phyloP scores from a whole-genome alignment of 352 stramenopile species.

The Plasmopara halstedii region DNA sequence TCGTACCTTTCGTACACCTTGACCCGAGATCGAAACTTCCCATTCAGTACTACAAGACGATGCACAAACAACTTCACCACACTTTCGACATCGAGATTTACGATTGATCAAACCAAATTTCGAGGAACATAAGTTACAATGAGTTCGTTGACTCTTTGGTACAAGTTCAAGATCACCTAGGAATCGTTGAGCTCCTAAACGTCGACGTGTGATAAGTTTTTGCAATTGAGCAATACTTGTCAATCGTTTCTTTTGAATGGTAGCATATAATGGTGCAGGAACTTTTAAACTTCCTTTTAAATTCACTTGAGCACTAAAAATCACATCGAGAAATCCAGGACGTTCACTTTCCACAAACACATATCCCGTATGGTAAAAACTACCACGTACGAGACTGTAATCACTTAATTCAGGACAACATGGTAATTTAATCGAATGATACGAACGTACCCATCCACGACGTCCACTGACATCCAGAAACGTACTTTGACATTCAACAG shows the following conservation, averaged over 20 bases:
- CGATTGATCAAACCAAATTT: conserved; percentile 60
- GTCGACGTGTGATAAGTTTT: conserved; percentile 38
- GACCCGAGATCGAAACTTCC: conserved; percentile 39
- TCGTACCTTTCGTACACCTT: conserved; percentile 42
- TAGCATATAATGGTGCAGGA: conserved; percentile 35
- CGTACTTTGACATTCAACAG: conserved; percentile 68
- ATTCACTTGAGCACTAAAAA: conserved; percentile 55
- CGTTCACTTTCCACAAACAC: conserved; percentile 67
- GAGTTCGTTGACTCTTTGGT: conserved; percentile 41
- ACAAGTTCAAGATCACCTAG: conserved; percentile 64
- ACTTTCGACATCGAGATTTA: conserved; percentile 60
- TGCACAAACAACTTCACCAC: conserved; percentile 62
- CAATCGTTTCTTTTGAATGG: conserved; percentile 49
- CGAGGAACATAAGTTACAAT: conserved; percentile 46
- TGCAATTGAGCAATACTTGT: conserved; percentile 38
- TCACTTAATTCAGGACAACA: conserved; percentile 48
- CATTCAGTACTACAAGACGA: conserved; percentile 48
- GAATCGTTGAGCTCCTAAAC: conserved; percentile 44
- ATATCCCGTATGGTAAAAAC: conserved; percentile 63
- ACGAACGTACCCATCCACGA: conserved; percentile 60
- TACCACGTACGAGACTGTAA: conserved; percentile 48
- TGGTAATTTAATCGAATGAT: conserved; percentile 60
- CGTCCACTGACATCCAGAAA: conserved; percentile 54
- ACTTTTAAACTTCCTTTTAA: conserved; percentile 51
- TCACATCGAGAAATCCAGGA: conserved; percentile 50